A percentile compares a stretch with the other conserved stretches of the same genome.
Conservation (phyloP, 345 rosid species). For the Aquilaria malaccensis region DNA sequence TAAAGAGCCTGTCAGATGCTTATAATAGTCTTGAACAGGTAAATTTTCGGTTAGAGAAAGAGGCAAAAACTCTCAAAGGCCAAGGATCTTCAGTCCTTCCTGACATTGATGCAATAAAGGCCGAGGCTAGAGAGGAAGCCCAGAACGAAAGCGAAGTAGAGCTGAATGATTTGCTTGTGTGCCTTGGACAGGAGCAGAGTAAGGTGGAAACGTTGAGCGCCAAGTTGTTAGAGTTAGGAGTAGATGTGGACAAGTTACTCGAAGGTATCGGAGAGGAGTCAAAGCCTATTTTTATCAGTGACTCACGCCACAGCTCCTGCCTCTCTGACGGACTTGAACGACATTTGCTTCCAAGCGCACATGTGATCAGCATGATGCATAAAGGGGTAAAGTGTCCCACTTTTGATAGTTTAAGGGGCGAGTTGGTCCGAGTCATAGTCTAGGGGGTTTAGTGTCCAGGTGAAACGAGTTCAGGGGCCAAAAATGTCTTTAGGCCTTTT, state of each 20-base stretch:
- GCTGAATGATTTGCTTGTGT: conserved; percentile 77
- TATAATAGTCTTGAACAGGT: conserved; percentile 68
- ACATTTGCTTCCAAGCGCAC: too few species aligned
- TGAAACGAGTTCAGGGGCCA: too few species aligned
- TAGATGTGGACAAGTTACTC: conserved; percentile 68
- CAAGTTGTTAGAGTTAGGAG: conserved; percentile 61
- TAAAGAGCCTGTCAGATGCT: conserved; percentile 70
- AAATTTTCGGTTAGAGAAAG: conserved; percentile 62
- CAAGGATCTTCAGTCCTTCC: conserved; percentile 34
- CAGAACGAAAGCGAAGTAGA: conserved; percentile 83
- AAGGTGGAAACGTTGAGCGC: conserved; percentile 72
- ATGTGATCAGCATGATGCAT: too few species aligned
- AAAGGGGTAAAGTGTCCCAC: too few species aligned
- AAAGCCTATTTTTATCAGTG: too few species aligned
- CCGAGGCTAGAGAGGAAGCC: conserved; percentile 81
- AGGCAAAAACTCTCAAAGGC: conserved; percentile 55
- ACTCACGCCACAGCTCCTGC: too few species aligned
- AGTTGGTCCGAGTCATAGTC: too few species aligned
- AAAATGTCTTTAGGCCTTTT: conserved; percentile 14
- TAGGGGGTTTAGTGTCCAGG: too few species aligned
- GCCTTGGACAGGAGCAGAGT: conserved; percentile 90
- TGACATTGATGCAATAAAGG: conserved; percentile 57
- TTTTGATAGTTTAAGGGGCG: too few species aligned
- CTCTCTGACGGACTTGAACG: too few species aligned
- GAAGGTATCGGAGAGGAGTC: conserved; percentile 68